Evolutionary conservation across 2,329 filamentous ascomycete genomes (phyloP).

Genomic region (Trichoderma lentiforme): DNA sequence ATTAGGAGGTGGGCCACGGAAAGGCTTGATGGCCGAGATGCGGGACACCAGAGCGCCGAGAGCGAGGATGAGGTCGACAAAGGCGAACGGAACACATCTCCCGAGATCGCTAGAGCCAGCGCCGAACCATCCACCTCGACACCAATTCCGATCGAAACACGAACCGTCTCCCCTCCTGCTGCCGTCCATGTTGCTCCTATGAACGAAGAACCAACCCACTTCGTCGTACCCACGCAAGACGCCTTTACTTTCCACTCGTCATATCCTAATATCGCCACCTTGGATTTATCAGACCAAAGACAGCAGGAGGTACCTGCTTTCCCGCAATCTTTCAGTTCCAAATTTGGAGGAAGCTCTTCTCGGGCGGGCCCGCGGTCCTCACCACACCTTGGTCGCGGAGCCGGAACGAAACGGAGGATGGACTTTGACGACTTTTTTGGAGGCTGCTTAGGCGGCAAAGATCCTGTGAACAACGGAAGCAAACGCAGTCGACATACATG

Average conservation of each 20-base stretch:
- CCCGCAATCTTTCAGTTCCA: slow-evolving; percentile 27
- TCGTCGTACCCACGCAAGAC: slow-evolving; percentile 54
- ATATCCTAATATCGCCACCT: slow-evolving; percentile 59
- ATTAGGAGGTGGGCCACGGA: slow-evolving; percentile 66
- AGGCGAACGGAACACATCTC: slow-evolving; percentile 56
- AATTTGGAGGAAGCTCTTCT: slow-evolving; percentile 26
- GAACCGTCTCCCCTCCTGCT: slow-evolving; percentile 25
- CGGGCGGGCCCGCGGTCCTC: slow-evolving; percentile 29
- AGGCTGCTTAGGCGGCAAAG: slow-evolving; percentile 61
- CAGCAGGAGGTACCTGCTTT: slow-evolving; percentile 37
- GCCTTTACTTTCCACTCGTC: slow-evolving; percentile 68
- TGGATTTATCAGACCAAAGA: slow-evolving; percentile 55
- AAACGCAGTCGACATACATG: slow-evolving; percentile 51
- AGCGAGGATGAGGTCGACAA: slow-evolving; percentile 70
- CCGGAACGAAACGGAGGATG: slow-evolving; percentile 69
- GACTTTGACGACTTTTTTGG: slow-evolving; percentile 76
- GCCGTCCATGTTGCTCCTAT: slow-evolving; percentile 27
- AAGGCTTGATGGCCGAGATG: slow-evolving; percentile 61
- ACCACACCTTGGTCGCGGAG: slow-evolving; percentile 56
- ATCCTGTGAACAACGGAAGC: slow-evolving; percentile 48
- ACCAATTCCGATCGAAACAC: slow-evolving; percentile 21
- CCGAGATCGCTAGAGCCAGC: slow-evolving; percentile 50
- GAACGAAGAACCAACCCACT: slow-evolving; percentile 35
- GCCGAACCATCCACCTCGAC: slow-evolving; percentile 36
- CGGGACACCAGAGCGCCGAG: slow-evolving; percentile 52